These are phyloP conservation scores for Aspergillus taichungensis DNA, from an alignment of 495 filamentous ascomycete genomes.

Conservation along the genomic window DNA sequence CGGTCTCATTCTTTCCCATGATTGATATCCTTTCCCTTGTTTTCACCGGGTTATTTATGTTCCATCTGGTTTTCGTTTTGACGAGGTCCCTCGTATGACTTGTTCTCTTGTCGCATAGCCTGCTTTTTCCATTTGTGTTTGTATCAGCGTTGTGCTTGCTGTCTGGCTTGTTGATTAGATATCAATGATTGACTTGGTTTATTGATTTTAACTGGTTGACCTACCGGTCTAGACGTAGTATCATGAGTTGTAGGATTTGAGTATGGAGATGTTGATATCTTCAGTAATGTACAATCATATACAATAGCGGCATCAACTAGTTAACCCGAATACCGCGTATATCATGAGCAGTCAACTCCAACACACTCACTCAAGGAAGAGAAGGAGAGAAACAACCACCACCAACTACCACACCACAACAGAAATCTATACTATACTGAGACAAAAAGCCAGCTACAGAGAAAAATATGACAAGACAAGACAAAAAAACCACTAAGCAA, in stretches of 20 bases:
- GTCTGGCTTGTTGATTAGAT: slow-evolving; percentile 5
- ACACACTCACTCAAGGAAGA: too few relatives aligned
- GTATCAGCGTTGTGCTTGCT: slow-evolving; percentile 18
- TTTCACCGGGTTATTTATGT: neutral
- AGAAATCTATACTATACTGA: too few relatives aligned
- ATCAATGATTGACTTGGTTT: slow-evolving; percentile 6
- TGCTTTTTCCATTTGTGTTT: slow-evolving; percentile 6
- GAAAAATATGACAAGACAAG: neutral
- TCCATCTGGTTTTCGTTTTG: neutral
- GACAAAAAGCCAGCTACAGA: neutral
- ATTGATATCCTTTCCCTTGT: slow-evolving; percentile 4
- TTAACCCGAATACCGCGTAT: too few relatives aligned
- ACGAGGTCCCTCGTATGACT: neutral
- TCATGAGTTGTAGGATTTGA: too few relatives aligned
- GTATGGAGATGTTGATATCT: too few relatives aligned
- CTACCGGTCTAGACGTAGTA: too few relatives aligned
- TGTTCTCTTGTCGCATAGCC: slow-evolving; percentile 9
- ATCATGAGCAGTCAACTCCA: too few relatives aligned
- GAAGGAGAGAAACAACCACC: too few relatives aligned
- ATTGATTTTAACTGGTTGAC: neutral
- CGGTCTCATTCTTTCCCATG: neutral
- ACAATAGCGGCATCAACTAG: too few relatives aligned
- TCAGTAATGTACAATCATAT: too few relatives aligned
- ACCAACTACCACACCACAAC: too few relatives aligned
- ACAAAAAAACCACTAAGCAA: slow-evolving; percentile 16